Base-by-base conservation (phyloP, 306 rosid species). In the Cercis canadensis region DNA sequence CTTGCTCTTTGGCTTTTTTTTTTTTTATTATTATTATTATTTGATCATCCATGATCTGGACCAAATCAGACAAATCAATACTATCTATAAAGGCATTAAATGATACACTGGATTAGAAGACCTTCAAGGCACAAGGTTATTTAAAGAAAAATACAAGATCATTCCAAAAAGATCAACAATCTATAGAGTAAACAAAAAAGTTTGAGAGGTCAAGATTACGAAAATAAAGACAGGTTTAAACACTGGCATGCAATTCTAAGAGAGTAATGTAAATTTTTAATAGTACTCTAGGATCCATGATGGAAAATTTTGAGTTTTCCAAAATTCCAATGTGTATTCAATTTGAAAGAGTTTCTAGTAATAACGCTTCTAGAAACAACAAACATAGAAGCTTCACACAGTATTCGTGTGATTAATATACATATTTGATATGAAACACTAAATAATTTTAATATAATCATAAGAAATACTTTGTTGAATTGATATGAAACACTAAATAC, bases 21-120 rank as follows among this genome's bases (percentile, higher is more conserved):
- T 77, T 83, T 52, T 52, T 61, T 61, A 93, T 87, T 82, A n/a
- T n/a, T n/a, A n/a, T n/a, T n/a, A n/a, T 61, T 61, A 93, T 87
- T 82, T 90, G 92, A 52, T 87, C 96, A 72, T 93, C 97, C 96
- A 90, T 85, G 77, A 85, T 85, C 53, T 87, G 84, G 74, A 93
- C 97, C 82, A 93, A 80, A 37, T 85, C 89, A 40, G 90, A 82
- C 59, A 87, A 72, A 75, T 81, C 84, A 15, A 73, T 49, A 75
- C 76, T 64, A 56, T 96, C 98, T 90, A 80, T 13, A 64, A 75
- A 75, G 69, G 63, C 45, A 85, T 68, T 39, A 69, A 69, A 68
- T 47, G 5, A 34, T 11, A 33, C 29, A 70, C 7, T 37, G 7
- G 43, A 3, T 37, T 37, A 37, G 43, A 6, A n/a, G 43, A 5